Conservation (phyloP, 345 rosid genomes). For the Acer saccharum region DNA sequence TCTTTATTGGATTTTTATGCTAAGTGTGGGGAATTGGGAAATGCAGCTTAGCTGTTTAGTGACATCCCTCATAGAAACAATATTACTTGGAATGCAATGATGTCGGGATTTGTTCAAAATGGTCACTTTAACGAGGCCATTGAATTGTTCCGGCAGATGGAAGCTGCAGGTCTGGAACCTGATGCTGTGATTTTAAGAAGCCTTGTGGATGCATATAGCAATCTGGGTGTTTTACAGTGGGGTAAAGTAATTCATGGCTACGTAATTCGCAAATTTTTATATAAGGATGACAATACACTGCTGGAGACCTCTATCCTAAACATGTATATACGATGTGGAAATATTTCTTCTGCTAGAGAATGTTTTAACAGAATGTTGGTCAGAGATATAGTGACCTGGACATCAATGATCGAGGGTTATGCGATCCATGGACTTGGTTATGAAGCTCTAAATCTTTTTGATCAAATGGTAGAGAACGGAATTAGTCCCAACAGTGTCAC, state of each 20-base stretch:
- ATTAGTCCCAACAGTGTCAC: conserved; percentile 18
- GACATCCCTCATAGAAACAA: conserved; percentile 27
- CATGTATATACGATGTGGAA: conserved; percentile 39
- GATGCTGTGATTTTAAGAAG: conserved; percentile 17
- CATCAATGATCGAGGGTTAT: conserved; percentile 50
- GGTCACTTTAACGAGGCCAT: conserved; percentile 32
- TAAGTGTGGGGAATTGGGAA: conserved; percentile 27
- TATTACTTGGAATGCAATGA: conserved; percentile 36
- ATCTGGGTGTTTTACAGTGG: background rate
- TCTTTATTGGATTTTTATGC: conserved; percentile 44
- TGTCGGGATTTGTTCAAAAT: conserved; percentile 31
- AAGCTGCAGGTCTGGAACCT: conserved; percentile 23
- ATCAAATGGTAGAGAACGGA: conserved; percentile 31
- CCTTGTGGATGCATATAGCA: too few relatives aligned
- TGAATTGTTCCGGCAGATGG: conserved; percentile 30
- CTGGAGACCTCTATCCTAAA: conserved; percentile 30
- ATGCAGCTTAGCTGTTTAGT: conserved; percentile 22
- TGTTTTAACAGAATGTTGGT: conserved; percentile 29
- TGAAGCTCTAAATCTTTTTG: conserved; percentile 33
- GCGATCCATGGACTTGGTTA: conserved; percentile 36
- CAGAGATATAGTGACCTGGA: conserved; percentile 40
- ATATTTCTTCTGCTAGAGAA: conserved; percentile 31
- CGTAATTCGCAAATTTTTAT: conserved; percentile 21
- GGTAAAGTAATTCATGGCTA: conserved; percentile 43
- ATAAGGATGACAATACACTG: conserved; percentile 16